Conservation (phyloP, 176 grass and related monocot genomes). For the Canna indica region DNA sequence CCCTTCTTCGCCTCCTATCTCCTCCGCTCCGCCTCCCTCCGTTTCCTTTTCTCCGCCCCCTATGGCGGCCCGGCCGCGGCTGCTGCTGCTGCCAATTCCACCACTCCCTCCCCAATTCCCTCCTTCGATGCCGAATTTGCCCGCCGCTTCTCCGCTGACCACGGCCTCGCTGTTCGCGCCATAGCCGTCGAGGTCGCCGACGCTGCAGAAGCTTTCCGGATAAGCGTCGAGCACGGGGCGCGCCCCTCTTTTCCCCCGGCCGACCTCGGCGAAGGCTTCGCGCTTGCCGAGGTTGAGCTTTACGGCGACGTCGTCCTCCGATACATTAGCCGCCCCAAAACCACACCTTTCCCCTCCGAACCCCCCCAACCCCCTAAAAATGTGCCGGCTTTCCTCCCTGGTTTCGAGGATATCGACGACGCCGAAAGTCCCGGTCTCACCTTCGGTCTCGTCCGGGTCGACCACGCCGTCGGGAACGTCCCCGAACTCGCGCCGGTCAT, state of each 20-base stretch:
- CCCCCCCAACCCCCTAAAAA: not conserved
- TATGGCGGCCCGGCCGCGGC: conserved; percentile 27
- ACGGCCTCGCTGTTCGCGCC: conserved; percentile 73
- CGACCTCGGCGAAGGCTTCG: conserved; percentile 53
- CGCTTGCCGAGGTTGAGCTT: conserved; percentile 70
- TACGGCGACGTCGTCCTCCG: conserved; percentile 91
- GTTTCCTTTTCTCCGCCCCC: conserved; percentile 80
- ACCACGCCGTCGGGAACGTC: conserved; percentile 88
- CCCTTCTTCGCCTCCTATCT: conserved; percentile 64
- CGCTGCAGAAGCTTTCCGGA: conserved; percentile 56
- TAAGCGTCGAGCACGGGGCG: conserved; percentile 58
- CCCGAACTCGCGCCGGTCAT: conserved; percentile 38
- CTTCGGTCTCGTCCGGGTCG: conserved; percentile 54
- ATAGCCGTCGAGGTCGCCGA: conserved; percentile 58
- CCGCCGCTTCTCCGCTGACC: conserved; percentile 37
- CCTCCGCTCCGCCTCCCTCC: conserved; percentile 57
- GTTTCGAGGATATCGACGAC: conserved; percentile 36
- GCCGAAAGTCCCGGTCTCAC: conserved; percentile 6
- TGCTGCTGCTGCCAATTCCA: conserved; percentile 17
- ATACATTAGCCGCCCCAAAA: conserved; percentile 44
- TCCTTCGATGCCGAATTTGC: conserved; percentile 50
- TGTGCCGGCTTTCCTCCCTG: conserved; percentile 47
- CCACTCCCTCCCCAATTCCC: conserved; percentile 27
- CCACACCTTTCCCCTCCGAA: conserved; percentile 14
- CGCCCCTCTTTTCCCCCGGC: conserved; percentile 55